Conservation (phyloP, 2,329 filamentous ascomycete species). For the Pestalotiopsis sp. region DNA sequence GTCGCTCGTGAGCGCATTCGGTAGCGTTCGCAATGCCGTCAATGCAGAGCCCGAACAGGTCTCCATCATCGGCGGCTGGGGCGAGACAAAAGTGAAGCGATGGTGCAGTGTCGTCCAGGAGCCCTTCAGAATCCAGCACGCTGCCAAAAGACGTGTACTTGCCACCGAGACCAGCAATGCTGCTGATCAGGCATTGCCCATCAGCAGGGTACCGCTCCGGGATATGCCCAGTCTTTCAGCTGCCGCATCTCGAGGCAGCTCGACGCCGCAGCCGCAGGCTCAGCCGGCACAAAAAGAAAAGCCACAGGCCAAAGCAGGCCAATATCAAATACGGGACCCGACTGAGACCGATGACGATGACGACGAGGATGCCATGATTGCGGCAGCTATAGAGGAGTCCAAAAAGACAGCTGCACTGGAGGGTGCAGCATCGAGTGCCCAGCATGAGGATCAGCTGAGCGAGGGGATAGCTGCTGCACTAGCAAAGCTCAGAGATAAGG, state of each 20-base stretch:
- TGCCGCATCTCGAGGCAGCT: conserved; percentile 22
- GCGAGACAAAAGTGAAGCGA: conserved; percentile 87
- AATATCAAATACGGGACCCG: conserved; percentile 41
- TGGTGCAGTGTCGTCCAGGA: conserved; percentile 85
- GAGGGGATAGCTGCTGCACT: conserved; percentile 64
- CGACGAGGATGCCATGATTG: conserved; percentile 52
- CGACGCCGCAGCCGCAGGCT: conserved; percentile 21
- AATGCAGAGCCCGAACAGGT: conserved; percentile 89
- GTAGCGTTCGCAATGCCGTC: conserved; percentile 81
- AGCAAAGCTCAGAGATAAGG: conserved; percentile 56
- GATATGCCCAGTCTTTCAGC: conserved; percentile 37
- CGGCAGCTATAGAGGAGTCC: conserved; percentile 49
- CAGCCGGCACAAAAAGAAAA: conserved; percentile 16
- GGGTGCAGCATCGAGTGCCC: conserved; percentile 19
- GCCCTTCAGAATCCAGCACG: conserved; percentile 77
- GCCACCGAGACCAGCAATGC: conserved; percentile 26
- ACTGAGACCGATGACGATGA: conserved; percentile 47
- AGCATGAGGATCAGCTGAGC: conserved; percentile 46
- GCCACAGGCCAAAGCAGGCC: conserved; percentile 22
- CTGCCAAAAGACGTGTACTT: conserved; percentile 51
- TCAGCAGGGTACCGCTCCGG: conserved; percentile 42
- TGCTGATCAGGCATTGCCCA: conserved; percentile 41
- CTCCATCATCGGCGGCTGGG: conserved; percentile 85
- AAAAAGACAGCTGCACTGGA: conserved; percentile 40
- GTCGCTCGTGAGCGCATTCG: conserved; percentile 87